A percentile compares a stretch with the other conserved stretches of the same genome.
Conservation (phyloP, 2,329 filamentous ascomycete genomes). For the Plectosphaerella cucumerina region DNA sequence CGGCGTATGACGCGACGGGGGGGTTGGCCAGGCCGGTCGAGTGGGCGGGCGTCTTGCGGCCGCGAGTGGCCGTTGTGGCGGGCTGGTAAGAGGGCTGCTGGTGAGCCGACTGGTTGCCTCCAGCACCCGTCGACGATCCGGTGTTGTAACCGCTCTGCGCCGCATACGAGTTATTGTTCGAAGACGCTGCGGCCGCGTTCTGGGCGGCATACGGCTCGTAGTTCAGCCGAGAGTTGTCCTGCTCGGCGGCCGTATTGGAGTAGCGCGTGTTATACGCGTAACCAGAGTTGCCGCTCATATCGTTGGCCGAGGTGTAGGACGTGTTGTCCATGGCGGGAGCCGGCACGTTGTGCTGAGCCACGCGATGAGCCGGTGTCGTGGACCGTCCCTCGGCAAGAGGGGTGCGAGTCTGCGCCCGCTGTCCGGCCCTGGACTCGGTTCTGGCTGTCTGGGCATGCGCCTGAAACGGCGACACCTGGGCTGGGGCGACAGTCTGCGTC, state of each 20-base stretch:
- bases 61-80: slow-evolving; percentile 12
- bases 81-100: neutral
- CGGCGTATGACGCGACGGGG: slow-evolving; percentile 4
- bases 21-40: neutral
- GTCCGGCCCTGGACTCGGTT: slow-evolving; percentile 28
- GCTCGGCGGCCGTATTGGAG: slow-evolving; percentile 4
- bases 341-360: slow-evolving; percentile 29
- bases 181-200: slow-evolving; percentile 7
- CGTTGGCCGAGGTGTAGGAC: slow-evolving; percentile 11
- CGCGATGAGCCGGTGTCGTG: slow-evolving; percentile 15
- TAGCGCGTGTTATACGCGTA: slow-evolving; percentile 18
- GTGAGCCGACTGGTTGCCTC: slow-evolving; percentile 5
- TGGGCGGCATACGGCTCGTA: slow-evolving; percentile 13
- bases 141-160: slow-evolving; percentile 23
- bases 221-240: neutral
- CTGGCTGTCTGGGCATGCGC: slow-evolving; percentile 13
- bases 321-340: slow-evolving; percentile 9
- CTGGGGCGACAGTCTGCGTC: slow-evolving; percentile 12
- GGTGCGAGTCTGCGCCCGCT: slow-evolving; percentile 25
- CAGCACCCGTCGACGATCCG: slow-evolving; percentile 15
- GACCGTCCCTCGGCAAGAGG: slow-evolving; percentile 17
- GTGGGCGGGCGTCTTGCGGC: slow-evolving; percentile 6
- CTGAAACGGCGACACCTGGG: slow-evolving; percentile 26
- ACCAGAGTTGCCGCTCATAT: slow-evolving; percentile 9
- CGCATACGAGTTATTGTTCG: slow-evolving; percentile 9